Base-by-base conservation (phyloP, 2,329 filamentous ascomycete species). In the Phaeoacremonium minimum region DNA sequence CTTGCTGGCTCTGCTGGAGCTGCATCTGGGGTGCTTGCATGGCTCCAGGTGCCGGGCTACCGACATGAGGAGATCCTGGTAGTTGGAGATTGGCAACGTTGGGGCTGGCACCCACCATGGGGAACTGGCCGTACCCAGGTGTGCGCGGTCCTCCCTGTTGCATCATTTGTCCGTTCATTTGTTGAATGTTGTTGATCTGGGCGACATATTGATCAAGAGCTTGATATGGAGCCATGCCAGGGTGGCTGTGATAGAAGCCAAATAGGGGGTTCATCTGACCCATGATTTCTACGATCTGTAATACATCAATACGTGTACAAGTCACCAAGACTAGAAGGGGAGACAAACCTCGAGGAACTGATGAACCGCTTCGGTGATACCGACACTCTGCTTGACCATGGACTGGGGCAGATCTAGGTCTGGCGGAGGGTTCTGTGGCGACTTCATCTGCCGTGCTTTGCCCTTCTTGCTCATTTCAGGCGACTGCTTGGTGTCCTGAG, bases 381-480 rank as follows among this genome's bases (percentile, higher is more conserved):
- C 77, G 54, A 75, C 73, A 44, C 66, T 71, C 38, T 56, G 53
- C 45, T 77, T 80, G 15, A 81, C 68, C 15, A 66, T 66, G 4
- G 76, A 76, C 38, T 73, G 66, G 5, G 78, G 78, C n/a, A 83
- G 63, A 41, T 75, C 71, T 7, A 78, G 67, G 47, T 82, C 76
- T 3, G 79, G 79, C 4, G 79, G 79, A 12, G 75, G 62, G 22
- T 62, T 69, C 41, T 69, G 65, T 11, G 79, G 79, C 3, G 75
- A 80, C 59, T 80, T 83, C 52, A 79, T 61, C 39, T 64, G 58
- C 46, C 73, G 76, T 15, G 62, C 52, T 52, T 83, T 83, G 54
- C 64, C 64, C 66, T 83, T 83, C 57, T 83, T 83, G 56, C 71
- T 80, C 71, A 83, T 77, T 50, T 83, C 79, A 0, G 79, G 79